These are phyloP conservation scores for Lecanoromycetidae sp. DNA, from an alignment of 2,329 filamentous ascomycete species.

Conservation along the genomic window DNA sequence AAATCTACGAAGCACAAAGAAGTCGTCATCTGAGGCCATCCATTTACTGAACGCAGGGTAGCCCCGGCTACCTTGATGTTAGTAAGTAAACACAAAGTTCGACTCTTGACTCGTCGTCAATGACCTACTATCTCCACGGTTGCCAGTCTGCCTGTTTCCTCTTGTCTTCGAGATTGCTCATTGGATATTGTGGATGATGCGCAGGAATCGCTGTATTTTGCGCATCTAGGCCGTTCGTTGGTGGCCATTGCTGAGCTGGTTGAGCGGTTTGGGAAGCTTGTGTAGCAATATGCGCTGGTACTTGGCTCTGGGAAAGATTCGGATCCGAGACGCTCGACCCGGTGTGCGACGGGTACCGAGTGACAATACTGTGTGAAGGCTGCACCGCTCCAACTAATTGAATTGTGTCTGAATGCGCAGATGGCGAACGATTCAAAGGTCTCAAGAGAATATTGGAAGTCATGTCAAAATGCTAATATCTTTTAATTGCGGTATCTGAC, in stretches of 20 bases:
- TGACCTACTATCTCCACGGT: background rate
- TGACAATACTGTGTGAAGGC: no score
- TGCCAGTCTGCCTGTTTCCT: background rate
- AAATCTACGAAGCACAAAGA: slow-evolving; percentile 24
- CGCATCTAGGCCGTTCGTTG: background rate
- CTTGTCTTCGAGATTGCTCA: background rate
- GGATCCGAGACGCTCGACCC: background rate
- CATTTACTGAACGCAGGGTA: slow-evolving; percentile 22
- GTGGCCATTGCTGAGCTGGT: background rate
- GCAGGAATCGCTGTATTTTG: background rate
- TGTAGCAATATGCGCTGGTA: background rate
- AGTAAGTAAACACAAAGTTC: background rate
- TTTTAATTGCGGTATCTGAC: no score
- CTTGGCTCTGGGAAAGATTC: background rate
- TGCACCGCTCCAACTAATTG: no score
- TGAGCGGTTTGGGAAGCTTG: no score
- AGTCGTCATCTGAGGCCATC: slow-evolving; percentile 25
- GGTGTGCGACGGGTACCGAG: no score
- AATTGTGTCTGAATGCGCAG: no score
- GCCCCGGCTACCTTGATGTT: slow-evolving; percentile 13
- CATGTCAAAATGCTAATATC: no score
- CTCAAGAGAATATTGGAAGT: no score
- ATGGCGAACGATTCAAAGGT: no score
- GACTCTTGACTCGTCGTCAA: background rate
- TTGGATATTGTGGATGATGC: background rate